Base-by-base conservation (phyloP, 1,284 basidiomycete genomes). In the Fomes fomentarius region DNA sequence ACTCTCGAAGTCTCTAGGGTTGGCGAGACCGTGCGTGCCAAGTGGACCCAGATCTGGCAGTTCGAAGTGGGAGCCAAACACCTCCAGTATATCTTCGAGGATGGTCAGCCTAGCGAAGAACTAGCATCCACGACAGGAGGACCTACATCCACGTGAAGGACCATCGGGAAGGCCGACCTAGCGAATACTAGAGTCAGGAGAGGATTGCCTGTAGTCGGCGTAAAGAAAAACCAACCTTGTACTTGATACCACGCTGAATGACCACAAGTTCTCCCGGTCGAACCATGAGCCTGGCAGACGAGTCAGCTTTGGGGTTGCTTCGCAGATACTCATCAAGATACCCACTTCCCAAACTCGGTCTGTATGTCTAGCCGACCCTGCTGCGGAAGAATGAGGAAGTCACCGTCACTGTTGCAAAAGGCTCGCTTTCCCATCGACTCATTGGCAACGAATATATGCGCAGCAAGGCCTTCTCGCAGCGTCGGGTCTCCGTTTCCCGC, bases 21-120 rank as follows among this genome's bases (percentile, higher is more conserved):
- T 83, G 2, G 84, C 84, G 15, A 87, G 73, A n/a, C 83, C 83
- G 62, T 83, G 75, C 3, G 80, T 78, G 22, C 87, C 86, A 10
- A 89, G 71, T 3, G 85, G 85, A 4, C 86, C 86, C 10, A 88
- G 77, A 53, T 88, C 84, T 2, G 86, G 85, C 10, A 89, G 76
- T 50, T 78, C 73, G 64, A 82, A 89, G 63, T 85, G 85, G 3
- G 79, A 77, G 33, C 85, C 84, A 58, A 76, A 89, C 15, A 85
- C 75, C 63, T 86, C 84, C 67, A 83, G 79, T 48, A 64, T 52
- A n/a, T 64, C 52, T 56, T 21, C 1, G 22, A 8, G 31, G 1
- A 12, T 12, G 11, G 21, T 33, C 11, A 15, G 15, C 3, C 11
- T 19, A 14, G 12, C 14, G 2, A 8, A 17, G 45, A 8, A n/a